Percentiles rank a stretch among this genome's conserved stretches.
Evolutionary conservation across 495 filamentous ascomycete genomes (phyloP).

Genomic region (Aspergillus sclerotioniger): DNA sequence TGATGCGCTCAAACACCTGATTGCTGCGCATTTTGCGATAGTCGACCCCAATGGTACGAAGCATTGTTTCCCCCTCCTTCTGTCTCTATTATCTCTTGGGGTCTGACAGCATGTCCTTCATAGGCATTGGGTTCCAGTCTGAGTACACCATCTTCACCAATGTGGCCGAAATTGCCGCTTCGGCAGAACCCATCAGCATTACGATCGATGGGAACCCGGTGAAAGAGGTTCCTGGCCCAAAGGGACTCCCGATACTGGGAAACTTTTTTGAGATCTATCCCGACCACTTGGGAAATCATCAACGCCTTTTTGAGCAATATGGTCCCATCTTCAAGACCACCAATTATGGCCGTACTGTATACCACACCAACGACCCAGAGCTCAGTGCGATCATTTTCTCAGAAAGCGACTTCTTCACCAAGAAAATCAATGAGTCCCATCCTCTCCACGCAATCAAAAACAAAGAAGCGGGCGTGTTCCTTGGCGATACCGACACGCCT

Average conservation of each 20-base stretch:
- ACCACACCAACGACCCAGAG: slow-evolving; percentile 49
- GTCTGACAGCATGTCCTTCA: neutral
- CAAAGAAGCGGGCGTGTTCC: slow-evolving; percentile 47
- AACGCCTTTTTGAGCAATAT: slow-evolving; percentile 54
- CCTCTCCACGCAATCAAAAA: slow-evolving; percentile 51
- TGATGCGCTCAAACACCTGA: slow-evolving; percentile 20
- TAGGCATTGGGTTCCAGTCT: slow-evolving; percentile 23
- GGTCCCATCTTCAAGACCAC: slow-evolving; percentile 54
- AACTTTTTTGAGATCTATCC: slow-evolving; percentile 56
- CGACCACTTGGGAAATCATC: slow-evolving; percentile 58
- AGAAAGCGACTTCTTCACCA: slow-evolving; percentile 51
- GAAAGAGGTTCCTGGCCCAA: slow-evolving; percentile 43
- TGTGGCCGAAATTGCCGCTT: slow-evolving; percentile 1
- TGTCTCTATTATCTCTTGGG: neutral
- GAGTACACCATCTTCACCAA: slow-evolving; percentile 25
- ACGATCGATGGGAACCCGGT: slow-evolving; percentile 45
- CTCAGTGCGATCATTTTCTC: slow-evolving; percentile 35
- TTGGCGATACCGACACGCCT: slow-evolving; percentile 50
- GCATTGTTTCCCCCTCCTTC: neutral
- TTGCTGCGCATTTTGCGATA: slow-evolving; percentile 23
- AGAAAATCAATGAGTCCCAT: slow-evolving; percentile 49
- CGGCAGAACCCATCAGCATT: slow-evolving; percentile 32
- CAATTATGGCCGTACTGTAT: slow-evolving; percentile 52
- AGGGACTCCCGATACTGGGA: slow-evolving; percentile 48
- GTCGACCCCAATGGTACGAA: slow-evolving; percentile 18